Base-by-base conservation (phyloP, 2,329 filamentous ascomycete species). In the Sarocladium kiliense region DNA sequence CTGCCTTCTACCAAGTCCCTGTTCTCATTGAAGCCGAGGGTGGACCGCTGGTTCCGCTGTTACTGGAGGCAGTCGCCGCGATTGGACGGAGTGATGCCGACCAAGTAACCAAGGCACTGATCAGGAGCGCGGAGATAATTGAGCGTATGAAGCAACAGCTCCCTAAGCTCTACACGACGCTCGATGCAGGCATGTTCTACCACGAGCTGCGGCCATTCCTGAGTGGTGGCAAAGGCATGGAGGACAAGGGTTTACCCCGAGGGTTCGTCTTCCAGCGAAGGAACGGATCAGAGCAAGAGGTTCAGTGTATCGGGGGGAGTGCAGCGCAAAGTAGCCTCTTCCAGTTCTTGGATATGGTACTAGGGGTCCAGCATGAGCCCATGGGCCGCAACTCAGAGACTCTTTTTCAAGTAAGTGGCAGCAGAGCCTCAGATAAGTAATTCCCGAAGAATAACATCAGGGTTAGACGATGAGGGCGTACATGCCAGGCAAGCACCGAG, bases 281-380 rank as follows among this genome's bases (percentile, higher is more conserved):
- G 14, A 57, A 62, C 32, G 60, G 59, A n/a, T 45, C 50, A 12
- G 47, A 57, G 41, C 12, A 41, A 21, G 54, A 44, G 21, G 56
- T 55, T 6, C 54, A 56, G 23, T 59, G 56, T 45, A 57, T 60
- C 21, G 59, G 59, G 1, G 60, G 59, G 5, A 58, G 57, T 44
- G 60, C 60, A 16, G 60, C 59, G 14, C 60, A 61, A 36, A 61
- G 60, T 51, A 57, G 55, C n/a, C 42, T 59, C n/a, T 61, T 62
- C 49, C 60, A 58, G 26, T 58, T 59, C 39, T 49, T 62, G 45
- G 60, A 59, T 36, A 11, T 56, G 2, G 56, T 59, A 12, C 56
- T 59, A n/a, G 59, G 53, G 6, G 53, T 57, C 7, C 50, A 55
- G 21, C 59, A 62, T 42, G 30, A 58, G 23, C 39, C 50, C 27